Evolutionary conservation across 2,329 filamentous ascomycete genomes (phyloP).

Genomic region (Rutstroemia sydowiana): DNA sequence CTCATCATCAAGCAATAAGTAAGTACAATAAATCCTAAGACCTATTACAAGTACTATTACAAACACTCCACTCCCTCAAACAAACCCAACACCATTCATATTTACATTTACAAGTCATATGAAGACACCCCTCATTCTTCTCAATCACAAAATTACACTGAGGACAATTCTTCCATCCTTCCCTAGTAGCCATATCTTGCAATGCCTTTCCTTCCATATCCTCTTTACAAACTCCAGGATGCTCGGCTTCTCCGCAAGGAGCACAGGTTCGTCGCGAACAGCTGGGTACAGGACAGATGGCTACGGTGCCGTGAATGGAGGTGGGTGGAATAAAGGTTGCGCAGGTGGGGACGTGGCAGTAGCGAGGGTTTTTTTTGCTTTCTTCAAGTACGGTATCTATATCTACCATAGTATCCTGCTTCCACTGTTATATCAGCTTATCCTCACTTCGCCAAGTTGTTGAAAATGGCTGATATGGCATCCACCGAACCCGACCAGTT

Average conservation of each 20-base stretch:
- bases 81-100: conserved; percentile 27
- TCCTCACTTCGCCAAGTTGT: too few relatives aligned
- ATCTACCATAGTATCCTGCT: too few relatives aligned
- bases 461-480: too few relatives aligned
- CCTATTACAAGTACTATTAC: conserved; percentile 15
- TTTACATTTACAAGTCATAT: conserved; percentile 28
- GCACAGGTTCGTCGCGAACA: conserved; percentile 17
- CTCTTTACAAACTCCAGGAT: conserved; percentile 24
- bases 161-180: conserved; percentile 25
- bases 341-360: conserved; percentile 21
- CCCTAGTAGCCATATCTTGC: conserved; percentile 18
- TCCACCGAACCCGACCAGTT: too few relatives aligned
- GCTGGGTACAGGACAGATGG: conserved; percentile 17
- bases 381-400: too few relatives aligned
- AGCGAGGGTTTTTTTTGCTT: conserved; percentile 19
- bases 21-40: neutral
- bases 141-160: conserved; percentile 24
- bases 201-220: conserved; percentile 22
- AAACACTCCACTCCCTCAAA: conserved; percentile 17
- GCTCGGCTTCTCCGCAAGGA: conserved; percentile 18
- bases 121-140: conserved; percentile 25
- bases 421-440: too few relatives aligned
- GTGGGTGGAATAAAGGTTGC: conserved; percentile 24
- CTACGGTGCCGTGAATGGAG: conserved; percentile 18
- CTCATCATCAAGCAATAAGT: neutral